Evolutionary conservation across 2,329 filamentous ascomycete genomes (phyloP).

Genomic region (Aspergillus persii): DNA sequence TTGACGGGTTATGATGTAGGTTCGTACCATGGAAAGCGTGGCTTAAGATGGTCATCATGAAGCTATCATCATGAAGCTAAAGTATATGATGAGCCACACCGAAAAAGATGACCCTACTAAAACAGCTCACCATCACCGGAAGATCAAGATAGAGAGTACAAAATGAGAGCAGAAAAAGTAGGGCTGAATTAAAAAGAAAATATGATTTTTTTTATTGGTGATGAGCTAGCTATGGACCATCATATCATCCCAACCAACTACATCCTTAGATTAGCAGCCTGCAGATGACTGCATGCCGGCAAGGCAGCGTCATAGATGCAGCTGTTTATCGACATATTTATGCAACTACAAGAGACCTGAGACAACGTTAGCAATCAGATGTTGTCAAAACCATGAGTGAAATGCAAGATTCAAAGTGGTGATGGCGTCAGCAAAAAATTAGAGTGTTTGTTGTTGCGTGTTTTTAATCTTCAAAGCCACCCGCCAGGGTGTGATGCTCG

Average conservation of each 20-base stretch:
- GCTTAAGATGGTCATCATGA: no score
- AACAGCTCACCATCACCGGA: no score
- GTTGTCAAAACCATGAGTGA: neutral
- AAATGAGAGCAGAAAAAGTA: no score
- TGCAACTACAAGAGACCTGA: neutral
- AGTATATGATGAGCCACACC: no score
- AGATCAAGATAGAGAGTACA: no score
- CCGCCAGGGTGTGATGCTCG: slow-evolving; percentile 42
- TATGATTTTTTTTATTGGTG: neutral
- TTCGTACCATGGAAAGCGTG: no score
- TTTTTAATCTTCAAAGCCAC: slow-evolving; percentile 56
- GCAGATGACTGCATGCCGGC: no score
- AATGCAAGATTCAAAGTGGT: neutral
- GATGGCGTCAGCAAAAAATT: slow-evolving; percentile 66
- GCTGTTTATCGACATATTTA: neutral
- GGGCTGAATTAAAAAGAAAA: neutral
- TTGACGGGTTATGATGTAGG: no score
- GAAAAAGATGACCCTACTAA: no score
- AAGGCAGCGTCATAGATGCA: no score
- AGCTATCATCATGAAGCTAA: no score
- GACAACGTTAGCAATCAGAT: slow-evolving; percentile 2
- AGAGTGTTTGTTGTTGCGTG: slow-evolving; percentile 65
- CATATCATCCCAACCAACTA: neutral
- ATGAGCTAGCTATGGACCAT: no score
- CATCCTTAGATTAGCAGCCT: neutral